Evolutionary conservation across 768 basidiomycete species (phyloP), one percentile per base, ranked within the genome.

Genomic region (Lentinula edodes): DNA sequence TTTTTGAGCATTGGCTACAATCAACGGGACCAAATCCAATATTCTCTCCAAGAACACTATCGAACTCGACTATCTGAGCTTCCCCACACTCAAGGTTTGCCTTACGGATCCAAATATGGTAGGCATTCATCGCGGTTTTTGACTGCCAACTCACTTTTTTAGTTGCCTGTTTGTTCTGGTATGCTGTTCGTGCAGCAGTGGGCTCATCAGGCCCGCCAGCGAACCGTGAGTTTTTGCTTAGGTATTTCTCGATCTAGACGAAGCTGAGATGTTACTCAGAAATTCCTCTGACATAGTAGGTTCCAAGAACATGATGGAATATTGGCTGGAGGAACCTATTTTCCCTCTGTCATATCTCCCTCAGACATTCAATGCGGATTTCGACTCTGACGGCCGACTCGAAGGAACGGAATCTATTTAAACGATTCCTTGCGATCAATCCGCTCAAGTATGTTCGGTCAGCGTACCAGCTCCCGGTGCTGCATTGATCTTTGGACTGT

Each of bases 81-180:
- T 34, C 15, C 13, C 5, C 42, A 46, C 9, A n/a, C 28, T 45
- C 56, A 58, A 58, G 7, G 8, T 58, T 23, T 16, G 2, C 35
- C 12, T 46, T n/a, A 34, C n/a, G 12, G 2, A 43, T n/a, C 15
- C n/a, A 4, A 6, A 43, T 58, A 15, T 16, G 8, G 36, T 54
- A n/a, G 13, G 6, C 12, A 41, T 54, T 20, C 52, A n/a, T 35
- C 23, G 2, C 2, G 23, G 23, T 23, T 2, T 23, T 23, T 23
- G 5, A 38, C 20, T 35, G 3, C 13, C 34, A 23, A 2, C 28
- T 18, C 23, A 18, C n/a, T 41, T 35, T 18, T 58, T 54, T 65
- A 93, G 90, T 71, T 89, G 92, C 35, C 80, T 98, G 60, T 98
- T 97, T 23, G 23, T 23, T 23, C 75, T 97, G 95, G 95, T 96